Percentiles rank a stretch among this genome's conserved stretches.
These are phyloP conservation scores for Aspergillus sp. DNA, from an alignment of 2,329 filamentous ascomycete genomes.

Conservation along the genomic window DNA sequence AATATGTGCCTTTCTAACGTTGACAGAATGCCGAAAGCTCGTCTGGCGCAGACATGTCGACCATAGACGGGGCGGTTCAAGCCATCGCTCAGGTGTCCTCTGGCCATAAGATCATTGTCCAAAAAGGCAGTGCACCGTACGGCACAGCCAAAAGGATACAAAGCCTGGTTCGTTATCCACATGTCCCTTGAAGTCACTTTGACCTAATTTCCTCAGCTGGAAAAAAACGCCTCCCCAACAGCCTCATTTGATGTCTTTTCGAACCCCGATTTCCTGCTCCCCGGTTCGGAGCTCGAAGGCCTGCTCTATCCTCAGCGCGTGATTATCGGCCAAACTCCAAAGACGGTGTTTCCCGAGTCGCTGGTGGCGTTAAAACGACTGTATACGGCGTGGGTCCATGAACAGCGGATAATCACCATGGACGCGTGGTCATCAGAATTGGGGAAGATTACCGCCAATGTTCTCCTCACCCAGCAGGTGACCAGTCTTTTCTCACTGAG, in stretches of 20 bases:
- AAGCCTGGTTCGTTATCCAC: slow-evolving; percentile 11
- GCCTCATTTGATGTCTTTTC: slow-evolving; percentile 20
- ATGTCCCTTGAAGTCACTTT: not conserved
- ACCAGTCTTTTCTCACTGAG: slow-evolving; percentile 10
- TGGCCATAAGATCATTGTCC: slow-evolving; percentile 21
- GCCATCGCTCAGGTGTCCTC: slow-evolving; percentile 16
- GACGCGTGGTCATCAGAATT: slow-evolving; percentile 20
- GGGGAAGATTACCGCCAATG: slow-evolving; percentile 12
- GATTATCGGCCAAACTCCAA: slow-evolving; percentile 21
- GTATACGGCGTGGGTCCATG: slow-evolving; percentile 16
- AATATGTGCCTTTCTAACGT: not conserved
- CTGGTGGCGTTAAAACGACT: slow-evolving; percentile 15
- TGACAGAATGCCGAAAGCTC: not conserved
- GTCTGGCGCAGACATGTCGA: slow-evolving; percentile 3
- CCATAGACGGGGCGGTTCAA: slow-evolving; percentile 10
- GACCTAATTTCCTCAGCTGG: slow-evolving; percentile 8
- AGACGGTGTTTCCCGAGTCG: slow-evolving; percentile 13
- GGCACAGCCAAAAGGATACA: slow-evolving; percentile 16
- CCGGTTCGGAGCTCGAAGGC: slow-evolving; percentile 12
- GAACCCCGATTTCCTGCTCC: slow-evolving; percentile 20
- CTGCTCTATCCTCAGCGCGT: slow-evolving; percentile 16
- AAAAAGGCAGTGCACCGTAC: slow-evolving; percentile 17
- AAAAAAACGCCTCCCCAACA: slow-evolving; percentile 13
- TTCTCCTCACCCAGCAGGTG: slow-evolving; percentile 18
- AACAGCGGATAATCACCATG: slow-evolving; percentile 21